Conservation (phyloP, 352 stramenopile genomes). For the Thalassiosira sp. region DNA sequence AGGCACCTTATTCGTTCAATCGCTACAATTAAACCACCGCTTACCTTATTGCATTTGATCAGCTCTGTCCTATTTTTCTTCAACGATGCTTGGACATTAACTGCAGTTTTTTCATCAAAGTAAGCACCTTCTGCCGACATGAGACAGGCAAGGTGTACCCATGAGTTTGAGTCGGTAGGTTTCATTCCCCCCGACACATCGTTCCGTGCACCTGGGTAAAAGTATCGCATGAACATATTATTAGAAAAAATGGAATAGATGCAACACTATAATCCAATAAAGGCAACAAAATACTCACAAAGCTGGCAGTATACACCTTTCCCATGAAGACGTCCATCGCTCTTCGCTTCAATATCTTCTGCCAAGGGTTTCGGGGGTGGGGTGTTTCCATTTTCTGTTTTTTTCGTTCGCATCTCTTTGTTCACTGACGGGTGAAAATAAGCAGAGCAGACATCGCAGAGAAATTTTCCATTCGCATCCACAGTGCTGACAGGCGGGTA, state of each 20-base stretch:
- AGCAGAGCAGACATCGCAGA: constrained; percentile 24
- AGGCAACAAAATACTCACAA: constrained; percentile 6
- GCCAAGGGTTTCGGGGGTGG: constrained; percentile 13
- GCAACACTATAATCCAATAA: background rate
- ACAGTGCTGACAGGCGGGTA: constrained; percentile 20
- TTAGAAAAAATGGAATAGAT: too few relatives aligned
- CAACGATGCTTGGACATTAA: background rate
- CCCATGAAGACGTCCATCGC: constrained; percentile 22
- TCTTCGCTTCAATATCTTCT: constrained; percentile 26
- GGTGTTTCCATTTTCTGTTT: constrained; percentile 2
- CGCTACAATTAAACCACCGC: background rate
- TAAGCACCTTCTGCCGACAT: constrained; percentile 4
- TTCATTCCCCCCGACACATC: constrained; percentile 18
- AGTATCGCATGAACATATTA: background rate
- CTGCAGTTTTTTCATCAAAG: constrained; percentile 7
- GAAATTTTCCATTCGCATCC: constrained; percentile 19
- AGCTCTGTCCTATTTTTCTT: constrained; percentile 11
- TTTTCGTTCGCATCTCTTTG: constrained; percentile 8
- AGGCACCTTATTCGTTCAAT: background rate
- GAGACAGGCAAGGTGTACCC: constrained; percentile 25
- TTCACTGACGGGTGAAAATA: constrained; percentile 30
- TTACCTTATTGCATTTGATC: constrained; percentile 7
- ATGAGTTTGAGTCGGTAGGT: constrained; percentile 15
- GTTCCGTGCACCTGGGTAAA: background rate
- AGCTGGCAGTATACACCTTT: constrained; percentile 23